Base-by-base conservation (phyloP, 2,329 filamentous ascomycete species). In the Blastomyces percursus region DNA sequence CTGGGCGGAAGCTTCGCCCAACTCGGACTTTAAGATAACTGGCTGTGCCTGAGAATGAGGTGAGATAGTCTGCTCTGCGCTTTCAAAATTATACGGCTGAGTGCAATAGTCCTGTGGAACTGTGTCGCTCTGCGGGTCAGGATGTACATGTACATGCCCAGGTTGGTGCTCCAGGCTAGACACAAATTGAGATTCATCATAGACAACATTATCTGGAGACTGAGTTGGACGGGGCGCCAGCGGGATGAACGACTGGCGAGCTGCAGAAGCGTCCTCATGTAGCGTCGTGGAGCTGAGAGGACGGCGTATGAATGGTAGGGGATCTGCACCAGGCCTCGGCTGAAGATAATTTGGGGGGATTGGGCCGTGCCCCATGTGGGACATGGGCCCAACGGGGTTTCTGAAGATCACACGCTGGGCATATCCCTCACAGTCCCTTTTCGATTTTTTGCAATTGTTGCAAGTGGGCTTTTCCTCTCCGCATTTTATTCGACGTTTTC, bases 401-500 rank as follows among this genome's bases (percentile, higher is more conserved):
- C 76, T 77, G 68, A 77, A 78, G 24, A 77, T 67, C 42, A 77
- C 72, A 30, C 74, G 73, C 64, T 75, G 75, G 11, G 71, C 72
- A 67, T 78, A 78, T 38, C 76, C 76, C 63, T 78, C 75, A 66
- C 77, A 79, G 40, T 76, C 73, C 58, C 77, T 71, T 66, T 76
- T 79, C 42, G 77, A 78, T 64, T 78, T 79, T 66, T 76, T 71
- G 66, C 77, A 79, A 66, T 79, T 78, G 64, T 73, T 75, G 70
- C 77, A 79, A 54, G 73, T 74, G 16, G 77, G 77, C 63, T 78
- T 78, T 70, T 91, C 90, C 74, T 97, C 94, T 65, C 94, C 94
- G 75, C 94, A 99, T 77, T 97, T 99, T 76, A 99, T 97, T 66
- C 94, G 89, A 61, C 94, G 87, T 76, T 90, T 93, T 66, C 94